A percentile compares a stretch with the other conserved stretches of the same genome.
Evolutionary conservation across 805 yeast genomes (phyloP).

Genomic region (Dipodascus albidus): DNA sequence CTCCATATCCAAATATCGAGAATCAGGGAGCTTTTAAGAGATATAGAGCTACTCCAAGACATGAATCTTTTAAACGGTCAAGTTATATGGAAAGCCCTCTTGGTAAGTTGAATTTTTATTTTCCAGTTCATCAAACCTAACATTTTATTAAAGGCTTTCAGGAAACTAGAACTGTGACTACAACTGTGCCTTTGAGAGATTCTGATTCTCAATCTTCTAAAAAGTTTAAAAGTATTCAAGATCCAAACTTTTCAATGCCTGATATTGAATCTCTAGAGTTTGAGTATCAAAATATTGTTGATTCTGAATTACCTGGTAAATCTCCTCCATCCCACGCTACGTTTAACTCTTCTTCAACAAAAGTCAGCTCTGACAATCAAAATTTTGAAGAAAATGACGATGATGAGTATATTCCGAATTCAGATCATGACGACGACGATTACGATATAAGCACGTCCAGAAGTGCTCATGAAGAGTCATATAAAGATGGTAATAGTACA

Average conservation of each 20-base stretch:
- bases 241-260: not conserved
- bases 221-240: not conserved
- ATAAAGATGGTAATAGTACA: constrained; percentile 4
- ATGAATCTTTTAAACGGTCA: not conserved
- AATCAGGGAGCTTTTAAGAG: not conserved
- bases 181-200: not conserved
- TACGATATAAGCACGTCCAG: not conserved
- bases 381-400: constrained; percentile 2
- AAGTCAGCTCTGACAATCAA: constrained; percentile 2
- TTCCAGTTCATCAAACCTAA: too few species aligned
- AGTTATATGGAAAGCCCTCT: not conserved
- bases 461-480: not conserved
- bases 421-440: constrained; percentile 8
- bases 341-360: not conserved
- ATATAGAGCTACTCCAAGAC: not conserved
- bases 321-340: not conserved
- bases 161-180: not conserved
- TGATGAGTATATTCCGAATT: not conserved
- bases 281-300: not conserved
- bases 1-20: not conserved
- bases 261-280: not conserved
- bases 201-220: not conserved
- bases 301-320: not conserved
- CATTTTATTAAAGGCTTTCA: not conserved
- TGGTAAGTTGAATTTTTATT: too few species aligned